Evolutionary conservation across 2,329 filamentous ascomycete species (phyloP).

Genomic region (Apiospora aurea): DNA sequence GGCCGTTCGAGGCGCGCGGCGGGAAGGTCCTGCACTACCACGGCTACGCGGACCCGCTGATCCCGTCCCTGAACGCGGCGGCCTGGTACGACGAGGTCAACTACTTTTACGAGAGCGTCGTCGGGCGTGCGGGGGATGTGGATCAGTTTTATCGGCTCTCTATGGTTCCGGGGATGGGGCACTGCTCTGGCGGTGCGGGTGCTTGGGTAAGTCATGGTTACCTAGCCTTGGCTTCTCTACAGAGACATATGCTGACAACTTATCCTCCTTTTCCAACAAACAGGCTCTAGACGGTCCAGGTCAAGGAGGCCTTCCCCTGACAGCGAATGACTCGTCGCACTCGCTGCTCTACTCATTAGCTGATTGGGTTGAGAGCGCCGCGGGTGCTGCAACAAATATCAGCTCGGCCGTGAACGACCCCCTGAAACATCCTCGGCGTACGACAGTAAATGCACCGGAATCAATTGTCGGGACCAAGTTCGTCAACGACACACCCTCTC

Average conservation of each 20-base stretch:
- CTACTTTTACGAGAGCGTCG: slow-evolving; percentile 32
- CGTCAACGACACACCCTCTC: slow-evolving; percentile 34
- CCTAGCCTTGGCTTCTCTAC: not conserved
- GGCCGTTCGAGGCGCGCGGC: slow-evolving; percentile 47
- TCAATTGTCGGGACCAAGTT: slow-evolving; percentile 41
- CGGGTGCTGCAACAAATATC: slow-evolving; percentile 2
- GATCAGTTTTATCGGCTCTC: slow-evolving; percentile 59
- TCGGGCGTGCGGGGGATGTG: slow-evolving; percentile 39
- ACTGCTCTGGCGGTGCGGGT: slow-evolving; percentile 50
- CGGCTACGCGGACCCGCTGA: slow-evolving; percentile 49
- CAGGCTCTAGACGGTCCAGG: slow-evolving; percentile 28
- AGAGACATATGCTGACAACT: not conserved
- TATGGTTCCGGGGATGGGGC: slow-evolving; percentile 59
- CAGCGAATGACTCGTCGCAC: slow-evolving; percentile 45
- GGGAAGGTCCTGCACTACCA: slow-evolving; percentile 56
- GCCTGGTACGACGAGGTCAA: slow-evolving; percentile 43
- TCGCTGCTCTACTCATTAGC: slow-evolving; percentile 59
- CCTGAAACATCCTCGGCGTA: slow-evolving; percentile 42
- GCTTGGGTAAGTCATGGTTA: slow-evolving; percentile 36
- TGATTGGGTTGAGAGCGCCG: slow-evolving; percentile 54
- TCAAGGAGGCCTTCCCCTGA: slow-evolving; percentile 28
- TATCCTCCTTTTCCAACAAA: not conserved
- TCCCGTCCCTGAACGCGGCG: slow-evolving; percentile 45
- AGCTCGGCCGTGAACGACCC: slow-evolving; percentile 34
- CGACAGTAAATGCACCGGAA: slow-evolving; percentile 34